Evolutionary conservation across 768 basidiomycete species (phyloP).

Genomic region (Rhizopogon vulgaris): DNA sequence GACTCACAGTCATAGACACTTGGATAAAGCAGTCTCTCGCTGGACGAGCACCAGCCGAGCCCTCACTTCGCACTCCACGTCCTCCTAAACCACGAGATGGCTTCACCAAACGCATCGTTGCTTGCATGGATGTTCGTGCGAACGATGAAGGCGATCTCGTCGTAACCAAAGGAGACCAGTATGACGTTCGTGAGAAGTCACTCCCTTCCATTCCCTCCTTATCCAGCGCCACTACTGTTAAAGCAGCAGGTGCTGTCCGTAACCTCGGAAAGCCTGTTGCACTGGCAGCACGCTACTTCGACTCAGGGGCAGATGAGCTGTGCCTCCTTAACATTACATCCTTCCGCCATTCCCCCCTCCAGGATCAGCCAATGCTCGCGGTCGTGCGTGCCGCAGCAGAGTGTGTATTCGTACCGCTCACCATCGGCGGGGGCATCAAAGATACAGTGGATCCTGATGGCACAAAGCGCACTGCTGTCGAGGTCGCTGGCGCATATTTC

Average conservation of each 20-base stretch:
- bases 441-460: constrained; percentile 95
- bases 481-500: constrained; percentile 95
- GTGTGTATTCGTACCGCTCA: constrained; percentile 92
- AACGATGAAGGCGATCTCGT: constrained; percentile 96
- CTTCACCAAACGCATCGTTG: constrained; percentile 91
- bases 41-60: constrained; percentile 30
- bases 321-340: constrained; percentile 99
- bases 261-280: constrained; percentile 97
- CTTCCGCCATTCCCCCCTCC: constrained; percentile 92
- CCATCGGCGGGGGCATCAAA: constrained; percentile 97
- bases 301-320: constrained; percentile 89
- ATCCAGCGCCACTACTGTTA: constrained; percentile 23
- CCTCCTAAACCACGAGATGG: constrained; percentile 46
- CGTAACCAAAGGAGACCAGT: constrained; percentile 99
- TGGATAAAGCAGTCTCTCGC: constrained; percentile 66
- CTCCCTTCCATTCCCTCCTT: constrained; percentile 13
- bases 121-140: constrained; percentile 95
- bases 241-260: constrained; percentile 72
- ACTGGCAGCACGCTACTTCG: constrained; percentile 81
- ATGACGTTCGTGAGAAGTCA: constrained; percentile 88
- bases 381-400: constrained; percentile 88
- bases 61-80: constrained; percentile 29
- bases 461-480: constrained; percentile 76
- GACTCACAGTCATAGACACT: constrained; percentile 68
- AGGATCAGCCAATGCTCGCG: constrained; percentile 97